Evolutionary conservation across 805 yeast genomes (phyloP), one percentile per base, ranked within the genome.

Genomic region (Monosporozyma unispora): DNA sequence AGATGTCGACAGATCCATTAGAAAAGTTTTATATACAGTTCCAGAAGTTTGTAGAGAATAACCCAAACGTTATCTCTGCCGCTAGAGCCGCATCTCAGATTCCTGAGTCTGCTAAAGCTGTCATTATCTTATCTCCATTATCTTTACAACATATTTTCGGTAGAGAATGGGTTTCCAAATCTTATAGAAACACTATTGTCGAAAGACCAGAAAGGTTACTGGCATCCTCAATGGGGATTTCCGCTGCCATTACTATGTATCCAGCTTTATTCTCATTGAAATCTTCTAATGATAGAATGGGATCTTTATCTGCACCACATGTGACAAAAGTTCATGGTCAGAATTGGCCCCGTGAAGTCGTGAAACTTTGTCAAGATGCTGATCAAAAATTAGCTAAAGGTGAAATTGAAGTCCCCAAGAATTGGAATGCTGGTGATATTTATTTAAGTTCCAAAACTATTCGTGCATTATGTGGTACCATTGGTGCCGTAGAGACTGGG

Each of bases 391-490:
- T 85, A 41, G 65, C 64, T 9, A 64, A 70, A 0, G 77, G 78
- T 18, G 70, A 79, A 57, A 57, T 86, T 3, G 96, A 87, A 64
- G 88, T 86, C 1, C 95, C 95, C 0, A 82, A 77, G 5, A 77
- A 76, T 37, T 87, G 95, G 95, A 84, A 85, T 51, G 75, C 84
- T 2, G 93, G 93, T 12, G 96, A 87, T 60, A 84, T 87, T 29
- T 87, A 87, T 61, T 61, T 87, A 47, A 77, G 82, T 3, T 79
- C 81, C 18, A 76, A 73, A 19, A 82, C 95, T 0, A 63, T 83
- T 4, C 75, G 75, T 25, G 95, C 95, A 0, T 65, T 87, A 7
- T 82, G 82, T 54, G 95, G 95, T 3, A 87, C 82, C 0, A 70
- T 87, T 21, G 91, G 89, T 0, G 81, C 93, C 0, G 70, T 87